phyloP scores from a whole-genome alignment of 306 rosid species.

The Alnus glutinosa region DNA sequence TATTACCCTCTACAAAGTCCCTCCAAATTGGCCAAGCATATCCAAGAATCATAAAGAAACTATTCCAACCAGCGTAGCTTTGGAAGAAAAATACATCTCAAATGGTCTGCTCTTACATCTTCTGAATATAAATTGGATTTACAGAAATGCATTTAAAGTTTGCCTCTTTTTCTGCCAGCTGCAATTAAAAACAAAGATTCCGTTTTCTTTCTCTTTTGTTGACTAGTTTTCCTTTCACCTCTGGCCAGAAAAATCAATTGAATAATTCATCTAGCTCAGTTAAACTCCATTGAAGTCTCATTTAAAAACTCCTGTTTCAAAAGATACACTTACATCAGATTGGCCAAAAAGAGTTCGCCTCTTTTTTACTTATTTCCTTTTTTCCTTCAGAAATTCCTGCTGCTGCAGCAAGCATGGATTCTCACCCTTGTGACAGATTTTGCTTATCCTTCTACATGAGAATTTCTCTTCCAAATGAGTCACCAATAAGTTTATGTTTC shows the following conservation, averaged over 20 bases:
- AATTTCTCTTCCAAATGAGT: neutral
- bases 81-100: neutral
- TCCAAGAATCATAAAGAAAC: neutral
- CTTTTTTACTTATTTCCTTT: neutral
- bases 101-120: neutral
- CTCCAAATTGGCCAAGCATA: slow-evolving; percentile 7
- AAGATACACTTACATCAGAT: neutral
- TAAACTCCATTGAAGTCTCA: neutral
- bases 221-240: neutral
- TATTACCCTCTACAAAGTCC: neutral
- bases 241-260: neutral
- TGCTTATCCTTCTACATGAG: neutral
- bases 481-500: neutral
- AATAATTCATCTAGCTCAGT: neutral
- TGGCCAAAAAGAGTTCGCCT: neutral
- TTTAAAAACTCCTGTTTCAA: neutral
- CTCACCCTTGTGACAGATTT: neutral
- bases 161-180: neutral
- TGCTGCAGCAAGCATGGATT: neutral
- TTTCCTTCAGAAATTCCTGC: neutral
- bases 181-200: neutral
- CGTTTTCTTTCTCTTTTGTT: neutral
- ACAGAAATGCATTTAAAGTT: neutral
- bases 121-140: neutral
- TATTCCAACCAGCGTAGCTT: neutral